These are phyloP conservation scores for Phaeosphaeria sp. DNA, from an alignment of 2,329 filamentous ascomycete genomes.

Conservation along the genomic window DNA sequence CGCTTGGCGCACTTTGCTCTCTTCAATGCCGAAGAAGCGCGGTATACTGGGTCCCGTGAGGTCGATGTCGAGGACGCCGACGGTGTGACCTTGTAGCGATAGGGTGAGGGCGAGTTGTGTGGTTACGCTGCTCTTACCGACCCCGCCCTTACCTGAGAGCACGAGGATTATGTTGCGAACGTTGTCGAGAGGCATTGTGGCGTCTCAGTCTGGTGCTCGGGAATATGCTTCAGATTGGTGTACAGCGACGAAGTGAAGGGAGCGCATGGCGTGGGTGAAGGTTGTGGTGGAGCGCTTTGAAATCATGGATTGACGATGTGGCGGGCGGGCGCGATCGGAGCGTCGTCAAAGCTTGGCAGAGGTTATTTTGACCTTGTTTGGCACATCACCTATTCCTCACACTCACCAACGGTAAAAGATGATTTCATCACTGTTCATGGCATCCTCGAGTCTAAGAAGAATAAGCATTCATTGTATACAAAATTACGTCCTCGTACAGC, in stretches of 20 bases:
- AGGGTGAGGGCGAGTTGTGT: slow-evolving; percentile 93
- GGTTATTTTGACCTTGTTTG: slow-evolving; percentile 10
- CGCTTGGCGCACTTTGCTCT: slow-evolving; percentile 87
- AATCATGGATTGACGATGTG: slow-evolving; percentile 35
- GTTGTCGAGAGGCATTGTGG: slow-evolving; percentile 69
- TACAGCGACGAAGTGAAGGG: not conserved
- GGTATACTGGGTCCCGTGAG: slow-evolving; percentile 96
- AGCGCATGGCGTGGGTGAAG: slow-evolving; percentile 27
- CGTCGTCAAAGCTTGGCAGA: slow-evolving; percentile 15
- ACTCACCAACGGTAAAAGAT: not conserved
- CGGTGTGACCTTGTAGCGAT: slow-evolving; percentile 81
- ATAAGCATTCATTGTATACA: slow-evolving; percentile 17
- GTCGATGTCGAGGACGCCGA: slow-evolving; percentile 95
- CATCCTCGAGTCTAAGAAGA: slow-evolving; percentile 1
- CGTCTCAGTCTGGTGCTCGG: slow-evolving; percentile 33
- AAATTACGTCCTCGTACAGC: slow-evolving; percentile 21
- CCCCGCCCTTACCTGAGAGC: slow-evolving; percentile 95
- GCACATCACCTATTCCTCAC: not conserved
- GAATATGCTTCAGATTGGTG: not conserved
- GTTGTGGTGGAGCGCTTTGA: slow-evolving; percentile 35
- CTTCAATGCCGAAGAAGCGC: slow-evolving; percentile 89
- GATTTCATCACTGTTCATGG: not conserved
- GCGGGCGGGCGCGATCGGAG: slow-evolving; percentile 38
- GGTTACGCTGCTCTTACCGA: slow-evolving; percentile 97
- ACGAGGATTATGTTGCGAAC: slow-evolving; percentile 82